Percentiles rank a stretch among this genome's conserved stretches.
phyloP scores from a whole-genome alignment of 2,329 filamentous ascomycete species.

The Sordariomycetes sp. region DNA sequence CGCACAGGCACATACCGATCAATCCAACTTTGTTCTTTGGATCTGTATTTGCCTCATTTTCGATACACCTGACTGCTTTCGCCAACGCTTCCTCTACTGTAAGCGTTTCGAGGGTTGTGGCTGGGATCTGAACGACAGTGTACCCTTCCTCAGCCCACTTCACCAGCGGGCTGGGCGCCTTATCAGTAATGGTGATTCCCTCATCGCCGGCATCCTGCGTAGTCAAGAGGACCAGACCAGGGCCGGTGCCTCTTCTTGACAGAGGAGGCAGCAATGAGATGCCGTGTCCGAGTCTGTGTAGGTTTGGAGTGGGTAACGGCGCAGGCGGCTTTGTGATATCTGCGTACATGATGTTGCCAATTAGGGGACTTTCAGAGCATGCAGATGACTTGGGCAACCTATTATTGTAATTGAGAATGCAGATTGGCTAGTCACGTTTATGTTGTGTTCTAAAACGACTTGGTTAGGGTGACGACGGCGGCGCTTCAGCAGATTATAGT shows the following conservation, averaged over 20 bases:
- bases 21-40: conserved; percentile 27
- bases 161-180: conserved; percentile 40
- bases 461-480: no score
- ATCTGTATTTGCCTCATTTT: conserved; percentile 18
- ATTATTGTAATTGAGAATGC: no score
- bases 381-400: no score
- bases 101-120: conserved; percentile 9
- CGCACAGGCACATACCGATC: conserved; percentile 17
- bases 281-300: conserved; percentile 8
- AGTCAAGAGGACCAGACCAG: not conserved
- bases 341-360: conserved; percentile 11
- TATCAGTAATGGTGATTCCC: not conserved
- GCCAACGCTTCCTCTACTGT: conserved; percentile 7
- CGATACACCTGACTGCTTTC: conserved; percentile 11
- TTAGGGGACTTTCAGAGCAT: no score
- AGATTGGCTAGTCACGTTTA: no score
- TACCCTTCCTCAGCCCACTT: conserved; percentile 70
- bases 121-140: conserved; percentile 44
- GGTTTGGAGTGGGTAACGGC: conserved; percentile 13
- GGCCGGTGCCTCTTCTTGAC: not conserved
- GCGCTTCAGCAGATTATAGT: no score
- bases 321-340: conserved; percentile 15
- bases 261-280: conserved; percentile 17
- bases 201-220: not conserved
- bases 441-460: no score